Conservation (phyloP, 257 asterid genomes). For the Solanum acaule region DNA sequence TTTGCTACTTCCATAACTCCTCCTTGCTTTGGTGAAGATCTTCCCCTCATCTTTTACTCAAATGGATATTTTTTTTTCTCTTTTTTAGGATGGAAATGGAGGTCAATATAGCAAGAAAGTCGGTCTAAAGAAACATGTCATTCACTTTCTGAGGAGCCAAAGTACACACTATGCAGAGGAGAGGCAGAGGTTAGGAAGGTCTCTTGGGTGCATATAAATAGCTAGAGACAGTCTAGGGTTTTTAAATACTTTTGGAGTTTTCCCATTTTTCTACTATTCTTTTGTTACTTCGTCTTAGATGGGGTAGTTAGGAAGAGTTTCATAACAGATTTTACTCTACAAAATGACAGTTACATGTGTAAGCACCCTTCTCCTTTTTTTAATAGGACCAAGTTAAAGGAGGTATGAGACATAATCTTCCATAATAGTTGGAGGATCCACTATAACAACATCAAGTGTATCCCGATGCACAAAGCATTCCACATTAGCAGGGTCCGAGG, state of each 20-base stretch:
- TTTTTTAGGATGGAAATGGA: constrained; percentile 7
- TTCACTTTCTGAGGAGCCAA: constrained; percentile 41
- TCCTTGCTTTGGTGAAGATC: constrained; percentile 53
- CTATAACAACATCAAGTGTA: background rate
- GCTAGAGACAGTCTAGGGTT: constrained; percentile 44
- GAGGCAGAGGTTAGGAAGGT: constrained; percentile 45
- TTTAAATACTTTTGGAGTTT: constrained; percentile 39
- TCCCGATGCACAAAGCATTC: background rate
- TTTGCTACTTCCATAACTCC: constrained; percentile 35
- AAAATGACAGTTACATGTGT: background rate
- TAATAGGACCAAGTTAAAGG: background rate
- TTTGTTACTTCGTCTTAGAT: constrained; percentile 10
- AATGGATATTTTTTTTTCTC: background rate
- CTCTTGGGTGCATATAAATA: constrained; percentile 69
- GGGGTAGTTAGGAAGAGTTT: constrained; percentile 6
- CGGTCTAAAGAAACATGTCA: constrained; percentile 19
- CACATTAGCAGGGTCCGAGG: background rate
- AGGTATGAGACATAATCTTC: background rate
- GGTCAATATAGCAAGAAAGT: constrained; percentile 19
- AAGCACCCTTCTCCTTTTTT: background rate
- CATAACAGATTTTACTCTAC: constrained; percentile 2
- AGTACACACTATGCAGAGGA: constrained; percentile 53
- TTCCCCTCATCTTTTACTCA: constrained; percentile 56
- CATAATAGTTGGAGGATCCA: background rate
- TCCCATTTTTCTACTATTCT: constrained; percentile 14